Base-by-base conservation (phyloP, 2,329 filamentous ascomycete genomes). In the Exophiala bonariae region DNA sequence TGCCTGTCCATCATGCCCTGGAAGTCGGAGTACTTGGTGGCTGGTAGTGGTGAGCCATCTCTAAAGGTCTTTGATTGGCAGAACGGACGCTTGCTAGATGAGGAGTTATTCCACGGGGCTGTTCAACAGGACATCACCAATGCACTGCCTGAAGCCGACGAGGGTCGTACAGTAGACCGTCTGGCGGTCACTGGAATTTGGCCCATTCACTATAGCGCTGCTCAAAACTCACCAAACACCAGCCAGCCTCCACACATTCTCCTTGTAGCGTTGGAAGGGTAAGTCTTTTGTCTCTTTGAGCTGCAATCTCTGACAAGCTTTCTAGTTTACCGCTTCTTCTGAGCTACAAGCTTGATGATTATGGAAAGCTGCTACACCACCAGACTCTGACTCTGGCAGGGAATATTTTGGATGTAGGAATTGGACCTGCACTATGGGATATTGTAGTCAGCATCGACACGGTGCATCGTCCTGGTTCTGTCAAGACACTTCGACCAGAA, bases 21-120 rank as follows among this genome's bases (percentile, higher is more conserved):
- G 42, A 69, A 74, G 18, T 75, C 76, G 3, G 76, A 82, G n/a
- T 58, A 86, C 1, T 76, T 99, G 22, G 70, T 97, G 23, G 95
- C 90, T 4, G 93, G 89, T 8, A 92, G 92, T 39, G 93, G 92
- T 3, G 92, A 97, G 59, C 75, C 85, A 49, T 79, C 85, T 54
- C 62, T 99, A 8, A 81, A 86, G 51, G 72, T 91, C 0, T 99
- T 91, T 91, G 77, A 91, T 54, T 99, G 92, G 92, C 69, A 71
- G 33, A 69, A 67, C 0, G 78, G 77, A 13, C 67, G 64, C 14
- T 62, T 87, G 19, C 61, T 83, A 0, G 73, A 77, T 18, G 81
- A 74, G 58, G 66, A 78, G 2, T 75, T 79, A 49, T 55, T 89
- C 28, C 35, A 66, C 44, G 59, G 69, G 26, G 42, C 23, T 38